Percentiles rank a stretch among this genome's conserved stretches.
Conservation (phyloP, 1,284 basidiomycete species). For the Termitomyces sp. region DNA sequence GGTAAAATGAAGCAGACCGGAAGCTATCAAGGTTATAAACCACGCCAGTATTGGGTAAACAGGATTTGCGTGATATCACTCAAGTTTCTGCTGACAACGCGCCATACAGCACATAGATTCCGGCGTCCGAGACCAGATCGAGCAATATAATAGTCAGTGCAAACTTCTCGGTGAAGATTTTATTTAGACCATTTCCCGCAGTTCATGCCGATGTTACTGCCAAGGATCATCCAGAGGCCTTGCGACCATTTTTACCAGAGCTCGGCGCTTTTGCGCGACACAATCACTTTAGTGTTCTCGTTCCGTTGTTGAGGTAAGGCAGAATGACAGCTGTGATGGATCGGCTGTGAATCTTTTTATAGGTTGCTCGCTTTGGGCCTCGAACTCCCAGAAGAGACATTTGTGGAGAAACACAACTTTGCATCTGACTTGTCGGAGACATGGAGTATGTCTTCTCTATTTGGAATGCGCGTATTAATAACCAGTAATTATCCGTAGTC, state of each 20-base stretch:
- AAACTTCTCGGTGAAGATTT: neutral
- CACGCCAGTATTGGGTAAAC: constrained; percentile 48
- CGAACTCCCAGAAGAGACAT: constrained; percentile 53
- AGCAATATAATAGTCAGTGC: constrained; percentile 7
- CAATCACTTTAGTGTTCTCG: constrained; percentile 28
- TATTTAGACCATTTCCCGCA: constrained; percentile 15
- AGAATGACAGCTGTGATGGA: neutral
- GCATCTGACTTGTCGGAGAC: constrained; percentile 26
- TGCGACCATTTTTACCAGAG: constrained; percentile 54
- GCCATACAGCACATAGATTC: constrained; percentile 39
- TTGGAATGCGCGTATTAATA: neutral
- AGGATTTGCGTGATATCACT: neutral
- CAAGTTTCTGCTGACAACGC: neutral
- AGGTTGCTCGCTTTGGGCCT: constrained; percentile 52
- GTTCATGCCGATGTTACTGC: constrained; percentile 43
- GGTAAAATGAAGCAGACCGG: constrained; percentile 43
- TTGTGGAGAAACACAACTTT: constrained; percentile 48
- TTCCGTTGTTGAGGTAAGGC: constrained; percentile 30
- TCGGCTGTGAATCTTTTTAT: neutral
- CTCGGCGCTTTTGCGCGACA: constrained; percentile 45
- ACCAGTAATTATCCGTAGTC: constrained; percentile 20
- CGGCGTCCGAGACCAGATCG: constrained; percentile 55
- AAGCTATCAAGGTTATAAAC: constrained; percentile 58
- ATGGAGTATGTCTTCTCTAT: constrained; percentile 32
- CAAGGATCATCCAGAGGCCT: constrained; percentile 39